Conservation (phyloP, 1,284 basidiomycete genomes). For the Inonotus obliquus region DNA sequence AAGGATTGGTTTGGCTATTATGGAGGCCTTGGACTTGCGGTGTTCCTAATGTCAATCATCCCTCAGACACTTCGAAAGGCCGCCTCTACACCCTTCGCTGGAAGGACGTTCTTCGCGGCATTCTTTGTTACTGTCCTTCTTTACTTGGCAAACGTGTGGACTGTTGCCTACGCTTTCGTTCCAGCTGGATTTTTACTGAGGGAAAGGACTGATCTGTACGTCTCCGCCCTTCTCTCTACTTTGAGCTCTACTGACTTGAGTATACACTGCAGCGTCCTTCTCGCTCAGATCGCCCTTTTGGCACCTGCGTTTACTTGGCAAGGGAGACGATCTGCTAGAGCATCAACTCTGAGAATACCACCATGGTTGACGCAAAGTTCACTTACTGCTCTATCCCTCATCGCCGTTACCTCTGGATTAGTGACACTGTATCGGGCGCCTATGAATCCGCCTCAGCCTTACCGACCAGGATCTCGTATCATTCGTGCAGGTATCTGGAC, state of each 20-base stretch:
- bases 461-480: conserved; percentile 62
- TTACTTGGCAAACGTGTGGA: conserved; percentile 71
- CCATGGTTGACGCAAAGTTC: conserved; percentile 18
- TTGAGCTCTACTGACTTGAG: background rate
- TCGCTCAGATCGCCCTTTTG: conserved; percentile 10
- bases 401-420: conserved; percentile 48
- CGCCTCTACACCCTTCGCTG: conserved; percentile 37
- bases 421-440: conserved; percentile 52
- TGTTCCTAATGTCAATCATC: conserved; percentile 64
- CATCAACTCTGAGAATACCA: background rate
- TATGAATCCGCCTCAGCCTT: conserved; percentile 45
- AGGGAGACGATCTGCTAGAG: background rate
- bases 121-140: conserved; percentile 64
- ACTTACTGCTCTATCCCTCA: conserved; percentile 34
- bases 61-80: conserved; percentile 50
- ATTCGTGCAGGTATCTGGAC: conserved; percentile 93
- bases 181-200: conserved; percentile 78
- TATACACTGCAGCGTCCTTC: conserved; percentile 6
- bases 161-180: conserved; percentile 93
- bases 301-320: conserved; percentile 15
- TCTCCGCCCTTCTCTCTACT: conserved; percentile 21
- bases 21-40: conserved; percentile 63
- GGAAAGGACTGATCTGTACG: conserved; percentile 72
- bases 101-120: conserved; percentile 48
- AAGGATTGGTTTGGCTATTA: conserved; percentile 73